phyloP scores from a whole-genome alignment of 441 rosid species.

The Sinapis alba region DNA sequence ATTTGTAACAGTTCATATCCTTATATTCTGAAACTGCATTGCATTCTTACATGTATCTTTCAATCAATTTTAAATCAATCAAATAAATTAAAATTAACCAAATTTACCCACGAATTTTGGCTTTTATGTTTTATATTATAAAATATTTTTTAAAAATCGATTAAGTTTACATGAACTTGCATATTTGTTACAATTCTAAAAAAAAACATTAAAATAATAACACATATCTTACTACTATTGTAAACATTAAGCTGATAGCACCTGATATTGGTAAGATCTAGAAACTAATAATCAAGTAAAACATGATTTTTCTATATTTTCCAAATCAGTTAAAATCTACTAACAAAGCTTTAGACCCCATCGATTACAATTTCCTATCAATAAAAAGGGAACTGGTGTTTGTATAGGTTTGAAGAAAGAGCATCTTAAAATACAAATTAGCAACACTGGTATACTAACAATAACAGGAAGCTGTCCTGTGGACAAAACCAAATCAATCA shows the following conservation, averaged over 20 bases:
- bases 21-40: background rate
- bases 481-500: background rate
- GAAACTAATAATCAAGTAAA: background rate
- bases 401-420: background rate
- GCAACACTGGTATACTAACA: background rate
- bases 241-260: background rate
- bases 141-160: background rate
- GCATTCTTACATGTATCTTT: no score
- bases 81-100: background rate
- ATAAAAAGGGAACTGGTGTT: background rate
- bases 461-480: background rate
- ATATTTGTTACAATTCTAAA: background rate
- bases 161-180: background rate
- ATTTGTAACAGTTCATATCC: background rate
- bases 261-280: background rate
- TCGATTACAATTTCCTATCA: background rate
- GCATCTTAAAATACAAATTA: background rate
- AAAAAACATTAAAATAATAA: background rate
- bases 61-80: background rate
- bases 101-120: background rate
- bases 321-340: background rate
- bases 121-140: background rate
- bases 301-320: background rate
- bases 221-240: background rate
- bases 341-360: background rate